Evolutionary conservation across 2,329 filamentous ascomycete genomes (phyloP).

Genomic region (Plenodomus lindquistii): DNA sequence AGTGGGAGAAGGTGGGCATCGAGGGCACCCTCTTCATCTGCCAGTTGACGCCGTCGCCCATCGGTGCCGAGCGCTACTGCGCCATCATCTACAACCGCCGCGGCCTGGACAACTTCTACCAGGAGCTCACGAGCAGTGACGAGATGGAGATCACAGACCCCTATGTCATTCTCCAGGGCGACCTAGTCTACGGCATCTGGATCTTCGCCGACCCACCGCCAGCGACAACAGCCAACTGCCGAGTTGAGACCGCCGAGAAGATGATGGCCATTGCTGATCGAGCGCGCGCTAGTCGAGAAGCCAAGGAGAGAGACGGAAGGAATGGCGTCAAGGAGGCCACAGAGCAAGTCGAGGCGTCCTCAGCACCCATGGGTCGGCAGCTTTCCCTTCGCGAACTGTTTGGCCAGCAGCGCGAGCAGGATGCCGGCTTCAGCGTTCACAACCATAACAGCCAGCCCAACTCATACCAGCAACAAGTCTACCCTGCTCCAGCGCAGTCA

Average conservation of each 20-base stretch:
- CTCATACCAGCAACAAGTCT: slow-evolving; percentile 13
- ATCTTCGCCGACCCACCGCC: slow-evolving; percentile 65
- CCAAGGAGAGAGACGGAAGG: slow-evolving; percentile 34
- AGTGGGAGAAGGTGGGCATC: slow-evolving; percentile 83
- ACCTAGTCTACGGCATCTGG: slow-evolving; percentile 63
- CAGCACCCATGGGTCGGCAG: slow-evolving; percentile 57
- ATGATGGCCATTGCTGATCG: slow-evolving; percentile 60
- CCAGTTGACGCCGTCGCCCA: slow-evolving; percentile 54
- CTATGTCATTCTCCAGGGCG: slow-evolving; percentile 60
- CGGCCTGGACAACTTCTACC: slow-evolving; percentile 52
- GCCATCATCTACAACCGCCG: slow-evolving; percentile 54
- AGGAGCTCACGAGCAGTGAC: slow-evolving; percentile 48
- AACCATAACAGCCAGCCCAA: slow-evolving; percentile 44
- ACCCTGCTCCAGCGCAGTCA: slow-evolving; percentile 24
- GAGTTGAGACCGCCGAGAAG: slow-evolving; percentile 56
- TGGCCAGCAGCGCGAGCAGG: slow-evolving; percentile 57
- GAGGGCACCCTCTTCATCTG: slow-evolving; percentile 92
- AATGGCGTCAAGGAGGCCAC: slow-evolving; percentile 19
- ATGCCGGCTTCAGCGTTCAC: slow-evolving; percentile 56
- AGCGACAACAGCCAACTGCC: slow-evolving; percentile 57
- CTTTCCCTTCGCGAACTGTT: slow-evolving; percentile 59
- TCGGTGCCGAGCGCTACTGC: slow-evolving; percentile 45
- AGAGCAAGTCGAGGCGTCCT: slow-evolving; percentile 35
- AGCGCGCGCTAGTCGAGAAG: slow-evolving; percentile 54
- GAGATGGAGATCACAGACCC: slow-evolving; percentile 57